A percentile compares a stretch with the other conserved stretches of the same genome.
phyloP scores from a whole-genome alignment of 1,284 basidiomycete genomes.

The Termitomyces sp. region DNA sequence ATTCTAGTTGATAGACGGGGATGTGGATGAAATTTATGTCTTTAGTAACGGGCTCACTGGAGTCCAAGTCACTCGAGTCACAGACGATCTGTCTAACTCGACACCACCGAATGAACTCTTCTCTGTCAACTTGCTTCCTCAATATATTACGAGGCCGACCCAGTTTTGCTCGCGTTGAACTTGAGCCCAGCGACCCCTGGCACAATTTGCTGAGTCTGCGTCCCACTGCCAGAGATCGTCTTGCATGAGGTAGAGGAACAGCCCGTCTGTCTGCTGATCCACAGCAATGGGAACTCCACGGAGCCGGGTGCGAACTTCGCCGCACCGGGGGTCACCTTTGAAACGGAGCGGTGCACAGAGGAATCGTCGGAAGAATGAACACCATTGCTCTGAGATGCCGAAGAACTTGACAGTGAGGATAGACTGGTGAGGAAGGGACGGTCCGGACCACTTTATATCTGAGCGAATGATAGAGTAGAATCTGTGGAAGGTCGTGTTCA shows the following conservation, averaged over 20 bases:
- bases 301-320: constrained; percentile 26
- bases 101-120: too few species aligned
- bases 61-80: too few species aligned
- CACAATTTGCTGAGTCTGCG: constrained; percentile 24
- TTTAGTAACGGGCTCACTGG: too few species aligned
- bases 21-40: too few species aligned
- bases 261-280: constrained; percentile 33
- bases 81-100: too few species aligned
- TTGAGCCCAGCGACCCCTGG: too few species aligned
- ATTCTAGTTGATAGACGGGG: too few species aligned
- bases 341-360: constrained; percentile 33
- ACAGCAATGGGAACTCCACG: constrained; percentile 36
- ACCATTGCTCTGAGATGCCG: constrained; percentile 33
- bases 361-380: constrained; percentile 33
- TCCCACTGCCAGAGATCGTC: constrained; percentile 41
- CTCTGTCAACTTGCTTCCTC: too few species aligned
- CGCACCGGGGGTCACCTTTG: not conserved
- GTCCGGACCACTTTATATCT: constrained; percentile 42
- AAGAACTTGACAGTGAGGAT: constrained; percentile 37
- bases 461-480: constrained; percentile 16
- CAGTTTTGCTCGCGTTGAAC: too few species aligned
- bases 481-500: constrained; percentile 31
- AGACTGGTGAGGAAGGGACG: constrained; percentile 35
- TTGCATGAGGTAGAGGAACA: constrained; percentile 37
- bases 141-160: too few species aligned